Evolutionary conservation across 345 rosid species (phyloP), one percentile per base, ranked within the genome.

Genomic region (Hibiscus tridactylites): DNA sequence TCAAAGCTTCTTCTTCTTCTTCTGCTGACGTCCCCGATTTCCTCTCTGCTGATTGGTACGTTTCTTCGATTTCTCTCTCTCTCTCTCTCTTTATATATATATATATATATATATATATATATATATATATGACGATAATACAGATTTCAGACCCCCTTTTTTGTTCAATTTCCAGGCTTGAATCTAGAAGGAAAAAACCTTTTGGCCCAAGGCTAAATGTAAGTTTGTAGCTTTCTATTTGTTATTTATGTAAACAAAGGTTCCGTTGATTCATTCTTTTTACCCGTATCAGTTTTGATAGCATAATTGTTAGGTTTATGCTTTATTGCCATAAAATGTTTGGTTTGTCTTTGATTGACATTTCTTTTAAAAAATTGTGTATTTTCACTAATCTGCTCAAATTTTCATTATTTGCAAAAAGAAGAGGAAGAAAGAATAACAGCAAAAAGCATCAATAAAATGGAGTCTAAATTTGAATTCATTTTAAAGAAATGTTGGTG

Each of bases 161-260:
- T 65, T 11, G 53, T 44, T 44, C 47, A 44, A 39, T 81, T 81
- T 77, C 94, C 88, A 94, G 98, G 98, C 83, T 90, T 77, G 88
- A 94, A 80, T 84, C 91, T 42, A 85, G 91, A 13, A 87, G 88
- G 89, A 94, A 90, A 83, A 85, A 88, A 76, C 97, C 93, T 37
- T 88, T 90, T 83, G 98, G 97, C 6, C 97, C 98, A 0, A 82
- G 96, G 79, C 79, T 91, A 71, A 86, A 80, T 76, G 98, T 94
- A 90, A 83, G 28, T 44, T 64, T 19, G 71, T 47, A n/a, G 35
- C 24, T 31, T 6, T 50, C 2, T n/a, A 53, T 53, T 29, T 76
- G 46, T 65, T 35, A 1, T 46, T 6, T 49, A 58, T 31, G 16
- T 60, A 21, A 47, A 3, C 44, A 1, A 62, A 29, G 61, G 61